These are phyloP conservation scores for Solanum medicagineum DNA, from an alignment of 257 asterid genomes.

Conservation along the genomic window DNA sequence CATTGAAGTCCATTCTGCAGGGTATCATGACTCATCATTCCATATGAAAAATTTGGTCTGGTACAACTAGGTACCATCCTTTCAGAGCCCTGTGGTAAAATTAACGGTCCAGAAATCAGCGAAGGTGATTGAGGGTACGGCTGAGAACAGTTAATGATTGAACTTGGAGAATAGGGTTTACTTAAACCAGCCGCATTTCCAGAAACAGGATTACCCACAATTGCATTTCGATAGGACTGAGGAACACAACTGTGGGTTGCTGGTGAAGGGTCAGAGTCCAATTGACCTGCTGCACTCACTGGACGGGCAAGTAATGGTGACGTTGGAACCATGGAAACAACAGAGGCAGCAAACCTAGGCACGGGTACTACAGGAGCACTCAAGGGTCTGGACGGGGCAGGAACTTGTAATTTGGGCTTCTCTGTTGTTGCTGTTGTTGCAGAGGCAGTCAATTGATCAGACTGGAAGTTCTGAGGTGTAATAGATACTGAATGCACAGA, in stretches of 20 bases:
- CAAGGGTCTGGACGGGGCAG: constrained; percentile 63
- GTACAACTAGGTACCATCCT: constrained; percentile 30
- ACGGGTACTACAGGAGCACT: constrained; percentile 69
- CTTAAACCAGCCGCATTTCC: constrained; percentile 32
- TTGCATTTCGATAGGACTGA: constrained; percentile 82
- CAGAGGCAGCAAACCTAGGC: constrained; percentile 37
- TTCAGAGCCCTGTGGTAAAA: constrained; percentile 34
- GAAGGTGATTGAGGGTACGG: constrained; percentile 38
- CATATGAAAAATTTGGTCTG: constrained; percentile 44
- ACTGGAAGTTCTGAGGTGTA: constrained; percentile 17
- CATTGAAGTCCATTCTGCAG: constrained; percentile 37
- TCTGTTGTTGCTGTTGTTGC: constrained; percentile 22
- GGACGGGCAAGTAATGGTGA: constrained; percentile 58
- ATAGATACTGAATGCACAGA: constrained; percentile 14
- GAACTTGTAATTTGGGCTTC: constrained; percentile 30
- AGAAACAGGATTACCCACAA: constrained; percentile 41
- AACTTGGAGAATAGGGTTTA: constrained; percentile 35
- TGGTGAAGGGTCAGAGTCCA: constrained; percentile 52
- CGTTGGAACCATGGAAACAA: constrained; percentile 42
- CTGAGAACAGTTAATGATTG: constrained; percentile 28
- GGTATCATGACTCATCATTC: constrained; percentile 35
- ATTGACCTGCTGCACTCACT: constrained; percentile 63
- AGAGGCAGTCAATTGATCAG: constrained; percentile 14
- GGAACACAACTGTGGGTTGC: constrained; percentile 43
- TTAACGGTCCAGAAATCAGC: constrained; percentile 26